Conservation (phyloP, 768 basidiomycete species). For the Pholiota conissans region DNA sequence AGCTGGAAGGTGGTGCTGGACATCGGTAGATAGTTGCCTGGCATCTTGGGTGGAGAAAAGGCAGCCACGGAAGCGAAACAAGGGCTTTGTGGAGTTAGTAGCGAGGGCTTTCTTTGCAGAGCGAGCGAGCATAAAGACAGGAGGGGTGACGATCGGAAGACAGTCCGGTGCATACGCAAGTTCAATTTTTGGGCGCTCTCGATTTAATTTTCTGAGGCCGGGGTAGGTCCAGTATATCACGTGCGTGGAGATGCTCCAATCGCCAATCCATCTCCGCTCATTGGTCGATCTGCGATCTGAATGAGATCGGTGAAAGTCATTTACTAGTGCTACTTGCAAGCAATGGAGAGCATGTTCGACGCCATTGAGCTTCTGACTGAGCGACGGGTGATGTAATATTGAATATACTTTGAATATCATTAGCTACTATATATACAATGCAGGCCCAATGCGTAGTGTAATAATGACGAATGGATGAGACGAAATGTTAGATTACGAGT, state of each 20-base stretch:
- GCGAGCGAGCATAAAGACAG: conserved; percentile 41
- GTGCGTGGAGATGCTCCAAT: not conserved
- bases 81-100: conserved; percentile 30
- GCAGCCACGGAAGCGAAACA: conserved; percentile 44
- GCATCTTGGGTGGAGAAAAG: conserved; percentile 32
- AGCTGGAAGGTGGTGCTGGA: conserved; percentile 51
- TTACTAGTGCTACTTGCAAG: too few species aligned
- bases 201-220: not conserved
- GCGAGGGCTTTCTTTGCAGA: conserved; percentile 42
- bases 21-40: conserved; percentile 37
- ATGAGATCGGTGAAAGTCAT: too few species aligned
- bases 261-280: not conserved
- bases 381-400: too few species aligned
- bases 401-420: conserved; percentile 10
- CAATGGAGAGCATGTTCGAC: too few species aligned
- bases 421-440: conserved; percentile 17
- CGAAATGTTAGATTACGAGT: conserved; percentile 11
- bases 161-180: not conserved
- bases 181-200: conserved; percentile 1
- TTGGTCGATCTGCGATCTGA: not conserved
- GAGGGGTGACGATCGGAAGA: not conserved
- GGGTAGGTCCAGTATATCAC: not conserved
- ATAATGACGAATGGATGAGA: conserved; percentile 17
- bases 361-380: too few species aligned
- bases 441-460: conserved; percentile 3